Base-by-base conservation (phyloP, 306 rosid genomes). In the Senna siamea region DNA sequence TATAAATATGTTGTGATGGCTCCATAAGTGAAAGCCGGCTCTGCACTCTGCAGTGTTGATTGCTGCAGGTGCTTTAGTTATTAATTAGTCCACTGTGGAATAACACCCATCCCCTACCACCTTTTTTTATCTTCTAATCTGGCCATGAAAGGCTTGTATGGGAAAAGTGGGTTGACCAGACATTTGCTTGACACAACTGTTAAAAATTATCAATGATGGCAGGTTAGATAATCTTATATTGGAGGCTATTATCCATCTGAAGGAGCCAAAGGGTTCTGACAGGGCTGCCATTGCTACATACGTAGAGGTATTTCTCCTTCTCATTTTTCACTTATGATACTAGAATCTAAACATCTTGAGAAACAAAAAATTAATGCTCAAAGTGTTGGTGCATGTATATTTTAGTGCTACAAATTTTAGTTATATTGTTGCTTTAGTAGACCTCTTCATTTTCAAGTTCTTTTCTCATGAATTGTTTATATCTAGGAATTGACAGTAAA, bases 181-280 rank as follows among this genome's bases (percentile, higher is more conserved):
- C 30, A 54, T 73, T 67, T 74, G 22, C 60, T 76, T n/a, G 2
- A 67, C 5, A n/a, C 43, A 19, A 60, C 46, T 67, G 48, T 69
- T 76, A 56, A 82, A 46, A 71, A 32, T 51, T 55, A 18, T 43
- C 41, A 37, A 63, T 82, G 83, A 68, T 53, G 69, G 69, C 85
- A 93, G 97, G 90, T 82, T 93, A 89, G 96, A 86, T 83, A 88
- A 87, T 82, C 89, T 87, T 76, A 83, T 89, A 70, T 68, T 78
- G 43, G 96, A 91, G 85, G 98, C 98, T 58, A 82, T 91, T 61
- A 77, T 81, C 74, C 87, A 82, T 74, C 63, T 93, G 88, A 89
- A 88, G 89, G 96, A 89, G 82, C 76, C 86, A 38, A 86, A 89
- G 88, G 98, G 97, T 79, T 91, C 96, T 77, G 92, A 93, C 84